These are phyloP conservation scores for Apiotrichum sp. DNA, from an alignment of 1,284 basidiomycete species.

Conservation along the genomic window DNA sequence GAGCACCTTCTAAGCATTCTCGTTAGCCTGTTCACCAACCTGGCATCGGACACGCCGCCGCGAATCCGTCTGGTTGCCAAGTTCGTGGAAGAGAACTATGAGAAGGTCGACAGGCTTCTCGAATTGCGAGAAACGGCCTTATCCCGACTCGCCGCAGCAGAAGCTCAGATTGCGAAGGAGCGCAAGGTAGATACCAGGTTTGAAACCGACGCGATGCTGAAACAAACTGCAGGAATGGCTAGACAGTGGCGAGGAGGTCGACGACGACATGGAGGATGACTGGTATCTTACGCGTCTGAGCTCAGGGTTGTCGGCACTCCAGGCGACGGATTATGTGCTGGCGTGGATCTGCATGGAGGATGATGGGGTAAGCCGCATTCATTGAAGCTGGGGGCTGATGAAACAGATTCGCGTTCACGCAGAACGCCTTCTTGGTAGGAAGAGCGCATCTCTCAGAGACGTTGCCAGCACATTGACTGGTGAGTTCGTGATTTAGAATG, in stretches of 20 bases:
- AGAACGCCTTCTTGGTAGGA: conserved; percentile 65
- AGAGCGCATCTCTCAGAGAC: conserved; percentile 46
- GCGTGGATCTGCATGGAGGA: conserved; percentile 98
- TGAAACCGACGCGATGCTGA: not conserved
- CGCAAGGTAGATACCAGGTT: conserved; percentile 52
- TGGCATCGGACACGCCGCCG: conserved; percentile 73
- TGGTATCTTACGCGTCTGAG: conserved; percentile 81
- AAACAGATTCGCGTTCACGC: conserved; percentile 57
- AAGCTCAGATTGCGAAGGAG: conserved; percentile 61
- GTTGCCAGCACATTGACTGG: conserved; percentile 35
- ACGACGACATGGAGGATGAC: conserved; percentile 61
- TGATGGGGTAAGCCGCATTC: conserved; percentile 66
- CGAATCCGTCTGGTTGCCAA: conserved; percentile 83
- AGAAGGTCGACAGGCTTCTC: conserved; percentile 85
- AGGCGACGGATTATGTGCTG: conserved; percentile 85
- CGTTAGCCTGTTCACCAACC: conserved; percentile 79
- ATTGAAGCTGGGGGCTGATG: not conserved
- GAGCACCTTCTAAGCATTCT: conserved; percentile 84
- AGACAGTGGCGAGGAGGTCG: conserved; percentile 57
- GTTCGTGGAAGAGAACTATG: conserved; percentile 85
- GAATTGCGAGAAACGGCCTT: conserved; percentile 73
- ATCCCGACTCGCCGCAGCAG: conserved; percentile 55
- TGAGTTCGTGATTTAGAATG: conserved; percentile 7
- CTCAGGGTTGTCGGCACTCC: conserved; percentile 78
- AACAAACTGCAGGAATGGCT: conserved; percentile 52